Evolutionary conservation across 345 rosid species (phyloP).

Genomic region (Euphorbia pulcherrima): DNA sequence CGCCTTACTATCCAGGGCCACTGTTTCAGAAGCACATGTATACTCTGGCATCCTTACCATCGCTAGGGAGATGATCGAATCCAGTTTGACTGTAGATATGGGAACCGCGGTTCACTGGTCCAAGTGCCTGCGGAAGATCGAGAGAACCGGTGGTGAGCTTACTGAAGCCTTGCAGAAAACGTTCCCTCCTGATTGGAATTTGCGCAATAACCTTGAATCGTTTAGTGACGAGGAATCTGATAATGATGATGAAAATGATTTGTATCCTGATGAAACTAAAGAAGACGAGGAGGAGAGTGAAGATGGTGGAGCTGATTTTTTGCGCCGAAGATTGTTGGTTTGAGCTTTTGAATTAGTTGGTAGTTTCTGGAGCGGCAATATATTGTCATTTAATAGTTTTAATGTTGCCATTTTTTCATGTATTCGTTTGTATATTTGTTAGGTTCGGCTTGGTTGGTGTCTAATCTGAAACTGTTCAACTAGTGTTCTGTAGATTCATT

Average conservation of each 20-base stretch:
- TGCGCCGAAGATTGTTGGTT: constrained; percentile 13
- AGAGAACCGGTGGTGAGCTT: constrained; percentile 82
- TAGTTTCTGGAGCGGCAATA: no score
- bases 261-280: constrained; percentile 8
- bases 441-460: no score
- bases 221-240: constrained; percentile 33
- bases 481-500: no score
- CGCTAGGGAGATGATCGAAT: constrained; percentile 72
- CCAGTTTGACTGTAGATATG: constrained; percentile 78
- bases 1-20: constrained; percentile 72
- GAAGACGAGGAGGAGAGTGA: constrained; percentile 23
- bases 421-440: no score
- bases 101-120: constrained; percentile 97
- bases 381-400: no score
- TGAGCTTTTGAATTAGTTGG: no score
- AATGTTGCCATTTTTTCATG: no score
- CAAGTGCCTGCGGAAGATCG: constrained; percentile 70
- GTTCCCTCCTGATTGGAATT: constrained; percentile 88
- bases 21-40: constrained; percentile 68
- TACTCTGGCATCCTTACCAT: constrained; percentile 54
- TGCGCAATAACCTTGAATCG: constrained; percentile 32
- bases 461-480: no score
- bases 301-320: constrained; percentile 23
- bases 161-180: constrained; percentile 90
- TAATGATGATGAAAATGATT: constrained; percentile 5